Evolutionary conservation across 192 early-diverging fungal species (phyloP).

Genomic region (Lunasporangiospora selenospora): DNA sequence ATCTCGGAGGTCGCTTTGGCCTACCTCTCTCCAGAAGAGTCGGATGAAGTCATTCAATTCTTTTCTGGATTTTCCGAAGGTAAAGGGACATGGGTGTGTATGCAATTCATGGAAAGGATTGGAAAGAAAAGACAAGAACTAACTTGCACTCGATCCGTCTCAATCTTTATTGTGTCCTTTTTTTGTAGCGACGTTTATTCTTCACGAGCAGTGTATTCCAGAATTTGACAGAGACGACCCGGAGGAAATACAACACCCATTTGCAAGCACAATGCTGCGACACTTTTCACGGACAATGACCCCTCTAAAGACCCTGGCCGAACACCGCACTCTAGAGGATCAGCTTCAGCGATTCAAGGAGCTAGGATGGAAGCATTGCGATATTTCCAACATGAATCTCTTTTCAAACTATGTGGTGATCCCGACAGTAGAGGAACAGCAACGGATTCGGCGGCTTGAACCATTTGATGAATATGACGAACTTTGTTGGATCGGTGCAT

Average conservation of each 20-base stretch:
- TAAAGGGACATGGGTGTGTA: too few species aligned
- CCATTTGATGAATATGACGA: conserved; percentile 46
- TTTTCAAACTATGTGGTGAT: conserved; percentile 16
- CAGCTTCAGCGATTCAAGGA: conserved; percentile 21
- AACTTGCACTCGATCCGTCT: too few species aligned
- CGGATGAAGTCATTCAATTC: conserved; percentile 29
- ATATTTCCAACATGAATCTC: conserved; percentile 40
- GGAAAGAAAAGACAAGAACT: too few species aligned
- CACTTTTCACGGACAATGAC: conserved; percentile 45
- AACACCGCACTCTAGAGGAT: conserved; percentile 29
- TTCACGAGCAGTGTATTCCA: conserved; percentile 45
- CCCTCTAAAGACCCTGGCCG: conserved; percentile 27
- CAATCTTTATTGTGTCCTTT: too few species aligned
- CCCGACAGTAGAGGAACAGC: conserved; percentile 24
- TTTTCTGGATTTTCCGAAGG: conserved; percentile 33
- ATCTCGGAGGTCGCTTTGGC: conserved; percentile 39
- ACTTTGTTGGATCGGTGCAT: conserved; percentile 39
- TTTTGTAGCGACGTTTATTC: conserved; percentile 32
- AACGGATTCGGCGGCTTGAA: conserved; percentile 17
- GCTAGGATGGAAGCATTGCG: conserved; percentile 30
- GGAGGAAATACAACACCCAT: conserved; percentile 29
- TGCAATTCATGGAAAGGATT: too few species aligned
- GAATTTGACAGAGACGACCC: conserved; percentile 19
- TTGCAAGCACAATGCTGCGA: conserved; percentile 33
- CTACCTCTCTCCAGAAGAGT: conserved; percentile 34